Conservation (phyloP, 2,329 filamentous ascomycete species). For the Myriosclerotinia curreyana region DNA sequence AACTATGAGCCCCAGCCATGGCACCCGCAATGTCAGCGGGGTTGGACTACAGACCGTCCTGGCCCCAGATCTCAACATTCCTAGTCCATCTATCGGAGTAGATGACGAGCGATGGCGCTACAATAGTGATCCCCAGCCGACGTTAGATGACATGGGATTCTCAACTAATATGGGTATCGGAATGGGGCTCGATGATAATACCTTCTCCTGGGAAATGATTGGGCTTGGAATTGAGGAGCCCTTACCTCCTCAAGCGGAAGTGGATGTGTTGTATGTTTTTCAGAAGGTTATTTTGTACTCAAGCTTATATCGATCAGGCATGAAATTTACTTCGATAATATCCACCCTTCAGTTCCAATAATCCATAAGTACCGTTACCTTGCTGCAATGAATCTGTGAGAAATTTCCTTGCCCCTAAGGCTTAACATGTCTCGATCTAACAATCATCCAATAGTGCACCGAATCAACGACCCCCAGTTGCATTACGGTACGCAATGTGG, state of each 20-base stretch:
- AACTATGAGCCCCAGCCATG: constrained; percentile 26
- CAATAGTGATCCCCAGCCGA: constrained; percentile 49
- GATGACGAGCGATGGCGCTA: constrained; percentile 57
- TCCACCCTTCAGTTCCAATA: constrained; percentile 82
- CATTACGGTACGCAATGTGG: constrained; percentile 93
- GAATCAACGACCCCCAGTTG: constrained; percentile 79
- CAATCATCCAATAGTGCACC: constrained; percentile 54
- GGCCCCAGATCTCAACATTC: constrained; percentile 44
- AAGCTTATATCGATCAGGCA: constrained; percentile 50
- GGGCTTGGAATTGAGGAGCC: constrained; percentile 67
- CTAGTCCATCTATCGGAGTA: constrained; percentile 49
- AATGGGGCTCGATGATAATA: constrained; percentile 51
- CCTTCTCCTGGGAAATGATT: constrained; percentile 80
- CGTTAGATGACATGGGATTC: constrained; percentile 59
- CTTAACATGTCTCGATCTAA: not conserved
- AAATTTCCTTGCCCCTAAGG: not conserved
- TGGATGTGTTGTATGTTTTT: constrained; percentile 73
- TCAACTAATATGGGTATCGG: constrained; percentile 45
- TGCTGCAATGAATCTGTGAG: constrained; percentile 78
- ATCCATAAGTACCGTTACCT: constrained; percentile 86
- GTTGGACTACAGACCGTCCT: constrained; percentile 30
- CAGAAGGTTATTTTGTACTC: constrained; percentile 23
- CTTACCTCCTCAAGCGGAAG: constrained; percentile 61
- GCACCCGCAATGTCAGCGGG: constrained; percentile 28
- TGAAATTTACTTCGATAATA: constrained; percentile 84